phyloP scores from a whole-genome alignment of 139 green algal genomes.

The Tetradesmus obliquus region DNA sequence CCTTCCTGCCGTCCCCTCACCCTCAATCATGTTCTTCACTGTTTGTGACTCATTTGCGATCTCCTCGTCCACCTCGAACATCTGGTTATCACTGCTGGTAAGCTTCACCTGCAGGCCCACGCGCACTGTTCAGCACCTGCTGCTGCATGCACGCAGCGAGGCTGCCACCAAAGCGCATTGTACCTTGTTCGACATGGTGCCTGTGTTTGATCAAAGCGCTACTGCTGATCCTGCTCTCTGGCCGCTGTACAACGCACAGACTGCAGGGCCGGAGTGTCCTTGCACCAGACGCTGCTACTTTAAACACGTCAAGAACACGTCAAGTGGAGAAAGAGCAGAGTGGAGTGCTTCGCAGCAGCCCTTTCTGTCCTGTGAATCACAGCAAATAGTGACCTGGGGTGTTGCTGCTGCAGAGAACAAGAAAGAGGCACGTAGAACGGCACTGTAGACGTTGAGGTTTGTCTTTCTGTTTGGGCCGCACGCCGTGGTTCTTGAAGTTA shows the following conservation, averaged over 20 bases:
- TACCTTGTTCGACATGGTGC: constrained; percentile 45
- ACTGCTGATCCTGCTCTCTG: neutral
- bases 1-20: constrained; percentile 43
- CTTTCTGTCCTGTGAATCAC: neutral
- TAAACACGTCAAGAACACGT: neutral
- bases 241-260: neutral
- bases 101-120: constrained; percentile 67
- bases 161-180: neutral
- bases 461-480: no score
- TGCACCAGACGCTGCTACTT: neutral
- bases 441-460: no score
- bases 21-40: constrained; percentile 90
- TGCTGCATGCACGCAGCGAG: neutral
- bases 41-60: constrained; percentile 83
- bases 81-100: constrained; percentile 69
- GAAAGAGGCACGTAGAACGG: no score
- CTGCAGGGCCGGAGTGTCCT: neutral
- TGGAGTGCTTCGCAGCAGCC: neutral
- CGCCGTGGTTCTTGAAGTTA: neutral
- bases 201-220: neutral
- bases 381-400: neutral
- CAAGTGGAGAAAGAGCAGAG: neutral
- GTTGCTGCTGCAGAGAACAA: neutral
- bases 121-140: neutral
- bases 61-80: constrained; percentile 80